Base-by-base conservation (phyloP, 345 rosid species). In the Cardiospermum halicacabum region DNA sequence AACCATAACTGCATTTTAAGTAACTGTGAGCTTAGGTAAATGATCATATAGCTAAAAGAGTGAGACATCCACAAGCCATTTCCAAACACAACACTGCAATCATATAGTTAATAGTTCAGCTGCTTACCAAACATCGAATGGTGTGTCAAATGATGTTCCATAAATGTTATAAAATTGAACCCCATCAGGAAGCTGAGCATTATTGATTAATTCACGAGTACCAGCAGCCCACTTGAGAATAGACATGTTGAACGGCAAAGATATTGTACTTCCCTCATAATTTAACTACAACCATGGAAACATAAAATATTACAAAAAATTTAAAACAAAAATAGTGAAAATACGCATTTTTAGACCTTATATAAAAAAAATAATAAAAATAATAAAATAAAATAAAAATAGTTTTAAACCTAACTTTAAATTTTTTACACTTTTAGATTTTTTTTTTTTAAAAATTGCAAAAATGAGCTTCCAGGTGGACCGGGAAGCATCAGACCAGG, bases 121-220 rank as follows among this genome's bases (percentile, higher is more conserved):
- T 57, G 69, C 83, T 56, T 85, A 92, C 96, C 94, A 72, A 69
- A 89, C 94, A 73, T 92, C 87, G 27, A 92, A 92, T 58, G 92
- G 94, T 0, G 96, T 86, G 73, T 87, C 89, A 55, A 67, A 80
- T 16, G 98, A 80, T 70, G 84, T 84, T 75, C 96, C 98, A 53
- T 66, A 87, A 25, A 92, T 84, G 77, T 87, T 92, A 64, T 87
- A 92, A 79, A 87, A 92, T 69, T 77, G 58, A 39, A 91, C 82
- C 58, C 84, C 90, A 72, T 79, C 72, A 2, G 96, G 96, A 56
- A 92, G 87, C 71, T 82, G 69, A 11, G 81, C 82, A 68, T 72
- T 69, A 63, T 76, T 76, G 70, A 89, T 63, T 65, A 92, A 65
- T 42, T 78, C 68, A 60, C 90, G 87, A n/a, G 98, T 92, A 61